Evolutionary conservation across 2,329 filamentous ascomycete genomes (phyloP), one percentile per base, ranked within the genome.

Genomic region (Ceratocystiopsis sp.): DNA sequence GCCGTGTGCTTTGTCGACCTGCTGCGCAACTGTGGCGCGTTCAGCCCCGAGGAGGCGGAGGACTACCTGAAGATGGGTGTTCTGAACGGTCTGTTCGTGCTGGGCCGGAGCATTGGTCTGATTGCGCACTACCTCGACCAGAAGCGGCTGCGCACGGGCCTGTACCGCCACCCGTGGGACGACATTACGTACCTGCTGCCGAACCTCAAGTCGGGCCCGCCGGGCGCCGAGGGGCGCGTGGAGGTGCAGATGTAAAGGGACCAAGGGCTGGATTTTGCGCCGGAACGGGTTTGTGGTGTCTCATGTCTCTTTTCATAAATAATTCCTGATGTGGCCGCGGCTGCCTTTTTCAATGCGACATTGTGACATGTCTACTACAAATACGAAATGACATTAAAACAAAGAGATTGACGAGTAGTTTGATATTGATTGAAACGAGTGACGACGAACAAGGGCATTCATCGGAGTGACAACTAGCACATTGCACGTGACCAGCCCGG

Each of bases 41-140:
- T 98, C 76, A 89, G 81, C 53, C 63, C 78, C 40, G 91, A 98
- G 66, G 91, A 98, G 71, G 87, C 87, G 42, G 91, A 98, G 68
- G 91, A 98, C 65, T 98, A 98, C 75, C 79, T 98, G 61, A 78
- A 79, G 66, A 98, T 96, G 87, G 91, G 91, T 75, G 91, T 98
- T 40, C 79, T 98, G 56, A 98, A 98, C 75, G 91, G 91, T 71
- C 83, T 98, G 48, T 98, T 98, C 73, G 91, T 98, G 39, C 78
- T 98, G 48, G 91, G 91, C 59, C 83, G 91, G 60, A 85, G 78
- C 64, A 98, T 98, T 59, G 91, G 91, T 84, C 75, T 98, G 54
- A 98, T 98, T 81, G 91, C 91, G 59, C 91, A 98, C 69, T 96
- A 89, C 76, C 80, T 98, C 57, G 91, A 98, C 71, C 91, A 98